These are phyloP conservation scores for Leishmania tarentolae DNA, from an alignment of 208 protist species.

Conservation along the genomic window DNA sequence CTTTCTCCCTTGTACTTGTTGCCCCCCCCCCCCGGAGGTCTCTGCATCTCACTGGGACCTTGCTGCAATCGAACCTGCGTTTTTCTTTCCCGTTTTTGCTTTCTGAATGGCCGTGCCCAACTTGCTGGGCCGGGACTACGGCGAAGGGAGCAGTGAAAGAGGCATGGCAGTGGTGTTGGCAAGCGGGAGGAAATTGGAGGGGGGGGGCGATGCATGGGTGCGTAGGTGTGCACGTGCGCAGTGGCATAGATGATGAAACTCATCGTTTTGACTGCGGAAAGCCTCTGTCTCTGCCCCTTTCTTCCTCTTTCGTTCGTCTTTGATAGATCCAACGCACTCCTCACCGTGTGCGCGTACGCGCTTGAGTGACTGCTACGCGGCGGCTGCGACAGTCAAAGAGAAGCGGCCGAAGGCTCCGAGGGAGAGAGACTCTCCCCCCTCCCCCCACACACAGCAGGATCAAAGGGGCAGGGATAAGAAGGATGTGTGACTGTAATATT, in stretches of 20 bases:
- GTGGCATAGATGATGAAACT: neutral
- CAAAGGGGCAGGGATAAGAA: neutral
- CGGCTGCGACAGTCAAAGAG: neutral
- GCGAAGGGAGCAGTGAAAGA: neutral
- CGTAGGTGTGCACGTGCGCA: neutral
- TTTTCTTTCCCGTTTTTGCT: neutral
- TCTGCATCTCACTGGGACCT: neutral
- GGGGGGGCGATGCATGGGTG: neutral
- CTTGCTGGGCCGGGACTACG: neutral
- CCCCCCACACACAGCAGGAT: neutral
- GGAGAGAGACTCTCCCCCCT: neutral
- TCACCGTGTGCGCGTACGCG: constrained; percentile 10
- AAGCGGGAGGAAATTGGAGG: neutral
- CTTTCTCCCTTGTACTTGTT: neutral
- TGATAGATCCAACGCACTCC: neutral
- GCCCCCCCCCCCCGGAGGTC: neutral
- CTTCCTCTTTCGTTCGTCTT: neutral
- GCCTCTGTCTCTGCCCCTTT: neutral
- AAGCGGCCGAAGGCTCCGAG: no score
- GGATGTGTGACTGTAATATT: neutral
- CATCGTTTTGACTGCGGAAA: neutral
- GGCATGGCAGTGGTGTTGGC: neutral
- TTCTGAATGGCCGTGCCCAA: neutral
- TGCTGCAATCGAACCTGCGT: neutral
- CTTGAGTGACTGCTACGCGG: constrained; percentile 1